Percentiles rank a stretch among this genome's conserved stretches.
Conservation (phyloP, 768 basidiomycete species). For the Strobilomyces echinocephalus region DNA sequence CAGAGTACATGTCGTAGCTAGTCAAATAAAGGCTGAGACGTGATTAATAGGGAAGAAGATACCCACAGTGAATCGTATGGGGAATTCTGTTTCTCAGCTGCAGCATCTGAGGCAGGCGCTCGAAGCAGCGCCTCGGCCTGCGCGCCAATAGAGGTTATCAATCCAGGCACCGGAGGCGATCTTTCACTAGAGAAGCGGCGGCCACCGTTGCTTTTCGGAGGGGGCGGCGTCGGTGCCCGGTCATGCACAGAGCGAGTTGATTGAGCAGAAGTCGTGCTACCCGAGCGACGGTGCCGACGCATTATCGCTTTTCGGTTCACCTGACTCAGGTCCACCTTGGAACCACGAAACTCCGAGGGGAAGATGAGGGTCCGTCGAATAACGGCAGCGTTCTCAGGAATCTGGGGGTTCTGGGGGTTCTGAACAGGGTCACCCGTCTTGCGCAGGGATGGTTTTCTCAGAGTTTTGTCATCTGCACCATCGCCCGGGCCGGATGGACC, state of each 20-base stretch:
- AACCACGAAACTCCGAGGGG: slow-evolving; percentile 59
- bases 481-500: slow-evolving; percentile 34
- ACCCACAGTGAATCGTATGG: slow-evolving; percentile 78
- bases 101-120: slow-evolving; percentile 34
- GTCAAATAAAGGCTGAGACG: slow-evolving; percentile 20
- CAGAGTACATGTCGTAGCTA: slow-evolving; percentile 79
- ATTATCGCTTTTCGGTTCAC: slow-evolving; percentile 51
- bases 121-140: slow-evolving; percentile 38
- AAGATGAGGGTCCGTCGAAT: slow-evolving; percentile 78
- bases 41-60: slow-evolving; percentile 9
- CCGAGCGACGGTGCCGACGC: slow-evolving; percentile 51
- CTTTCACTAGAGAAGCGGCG: slow-evolving; percentile 64
- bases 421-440: slow-evolving; percentile 24
- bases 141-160: slow-evolving; percentile 48
- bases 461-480: slow-evolving; percentile 19
- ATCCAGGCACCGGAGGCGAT: slow-evolving; percentile 65
- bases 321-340: slow-evolving; percentile 52
- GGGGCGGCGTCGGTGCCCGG: slow-evolving; percentile 82
- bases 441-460: slow-evolving; percentile 26
- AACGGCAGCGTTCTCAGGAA: slow-evolving; percentile 43
- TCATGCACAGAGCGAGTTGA: slow-evolving; percentile 77
- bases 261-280: slow-evolving; percentile 52
- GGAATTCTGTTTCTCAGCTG: slow-evolving; percentile 62
- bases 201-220: slow-evolving; percentile 49
- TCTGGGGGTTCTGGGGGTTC: slow-evolving; percentile 28